Evolutionary conservation across 176 grass and related monocot genomes (phyloP).

Genomic region (Avena eriantha): DNA sequence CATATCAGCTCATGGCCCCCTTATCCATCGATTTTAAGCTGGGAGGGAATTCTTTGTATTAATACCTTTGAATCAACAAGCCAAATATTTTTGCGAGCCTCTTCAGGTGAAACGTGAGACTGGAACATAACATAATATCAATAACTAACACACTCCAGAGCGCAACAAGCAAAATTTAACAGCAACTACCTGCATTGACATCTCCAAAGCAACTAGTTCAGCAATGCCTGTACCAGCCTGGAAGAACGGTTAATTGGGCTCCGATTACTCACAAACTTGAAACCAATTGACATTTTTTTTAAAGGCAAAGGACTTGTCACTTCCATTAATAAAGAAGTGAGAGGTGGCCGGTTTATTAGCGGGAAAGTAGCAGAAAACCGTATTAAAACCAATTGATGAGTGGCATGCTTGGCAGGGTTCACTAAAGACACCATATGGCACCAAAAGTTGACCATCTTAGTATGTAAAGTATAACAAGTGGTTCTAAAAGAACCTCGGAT

Average conservation of each 20-base stretch:
- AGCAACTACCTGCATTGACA: constrained; percentile 60
- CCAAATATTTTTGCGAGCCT: constrained; percentile 91
- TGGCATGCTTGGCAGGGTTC: not conserved
- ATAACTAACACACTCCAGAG: constrained; percentile 5
- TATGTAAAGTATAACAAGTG: not conserved
- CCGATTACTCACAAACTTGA: not conserved
- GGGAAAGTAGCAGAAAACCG: too few relatives aligned
- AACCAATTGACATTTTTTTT: not conserved
- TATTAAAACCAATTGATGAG: not conserved
- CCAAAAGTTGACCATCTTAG: not conserved
- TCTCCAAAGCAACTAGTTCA: constrained; percentile 78
- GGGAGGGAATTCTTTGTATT: not conserved
- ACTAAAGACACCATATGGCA: not conserved
- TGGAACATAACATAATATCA: constrained; percentile 44
- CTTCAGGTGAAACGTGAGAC: constrained; percentile 69
- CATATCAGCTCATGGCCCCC: not conserved
- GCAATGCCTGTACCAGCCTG: constrained; percentile 97
- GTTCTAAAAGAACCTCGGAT: not conserved
- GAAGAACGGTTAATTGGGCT: constrained; percentile 38
- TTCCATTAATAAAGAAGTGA: too few relatives aligned
- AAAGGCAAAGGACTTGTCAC: too few relatives aligned
- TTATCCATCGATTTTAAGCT: not conserved
- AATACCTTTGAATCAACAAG: constrained; percentile 86
- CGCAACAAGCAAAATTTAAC: not conserved
- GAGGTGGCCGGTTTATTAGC: too few relatives aligned